Conservation (phyloP, 345 rosid species). For the Pistacia integerrima region DNA sequence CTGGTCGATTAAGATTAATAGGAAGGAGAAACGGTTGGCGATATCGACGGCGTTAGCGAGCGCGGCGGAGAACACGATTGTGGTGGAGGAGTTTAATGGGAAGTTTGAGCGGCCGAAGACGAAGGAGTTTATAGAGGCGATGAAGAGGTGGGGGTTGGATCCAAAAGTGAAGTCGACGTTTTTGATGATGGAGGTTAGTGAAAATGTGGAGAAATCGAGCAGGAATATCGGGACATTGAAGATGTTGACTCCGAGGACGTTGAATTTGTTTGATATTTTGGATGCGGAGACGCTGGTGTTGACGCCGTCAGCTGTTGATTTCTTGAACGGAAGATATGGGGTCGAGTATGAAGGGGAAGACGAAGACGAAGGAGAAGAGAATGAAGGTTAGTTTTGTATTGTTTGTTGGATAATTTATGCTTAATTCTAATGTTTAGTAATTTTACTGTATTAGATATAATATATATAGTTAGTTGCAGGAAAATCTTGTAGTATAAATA, state of each 20-base stretch:
- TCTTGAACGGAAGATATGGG: conserved; percentile 74
- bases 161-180: conserved; percentile 88
- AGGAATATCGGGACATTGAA: conserved; percentile 87
- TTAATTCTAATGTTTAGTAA: background rate
- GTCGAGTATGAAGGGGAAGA: conserved; percentile 40
- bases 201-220: conserved; percentile 62
- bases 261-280: conserved; percentile 89
- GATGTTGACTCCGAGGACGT: conserved; percentile 84
- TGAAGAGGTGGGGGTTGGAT: conserved; percentile 90
- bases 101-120: conserved; percentile 81
- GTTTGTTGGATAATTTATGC: background rate
- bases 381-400: conserved; percentile 45
- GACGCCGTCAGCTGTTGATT: conserved; percentile 73
- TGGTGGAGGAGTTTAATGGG: conserved; percentile 86
- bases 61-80: conserved; percentile 59
- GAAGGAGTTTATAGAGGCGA: conserved; percentile 72
- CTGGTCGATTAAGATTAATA: conserved; percentile 91
- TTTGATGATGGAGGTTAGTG: conserved; percentile 68
- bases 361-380: conserved; percentile 31
- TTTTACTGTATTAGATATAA: too few relatives aligned
- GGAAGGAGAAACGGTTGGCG: conserved; percentile 80
- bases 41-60: conserved; percentile 83
- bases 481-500: too few relatives aligned
- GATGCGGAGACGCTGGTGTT: conserved; percentile 80
- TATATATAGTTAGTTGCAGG: too few relatives aligned